Conservation (phyloP, 352 stramenopile species). For the Phytophthora lateralis region DNA sequence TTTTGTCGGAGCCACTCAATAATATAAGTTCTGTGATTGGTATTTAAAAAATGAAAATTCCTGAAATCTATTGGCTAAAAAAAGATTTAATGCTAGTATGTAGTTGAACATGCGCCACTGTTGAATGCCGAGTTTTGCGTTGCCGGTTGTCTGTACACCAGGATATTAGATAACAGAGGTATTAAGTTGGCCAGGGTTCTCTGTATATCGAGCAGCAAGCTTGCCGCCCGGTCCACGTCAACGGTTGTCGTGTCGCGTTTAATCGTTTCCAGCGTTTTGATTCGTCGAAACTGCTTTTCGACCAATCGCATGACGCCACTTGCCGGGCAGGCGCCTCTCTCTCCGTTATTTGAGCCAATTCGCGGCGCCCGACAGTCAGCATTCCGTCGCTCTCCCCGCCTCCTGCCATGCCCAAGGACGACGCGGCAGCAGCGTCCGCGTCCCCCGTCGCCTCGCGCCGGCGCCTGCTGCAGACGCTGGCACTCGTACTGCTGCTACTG, state of each 20-base stretch:
- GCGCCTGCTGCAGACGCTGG: conserved; percentile 25
- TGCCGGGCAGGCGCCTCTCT: conserved; percentile 8
- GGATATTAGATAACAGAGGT: too few species aligned
- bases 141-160: too few species aligned
- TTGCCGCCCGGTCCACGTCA: background rate
- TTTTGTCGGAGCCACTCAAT: too few species aligned
- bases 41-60: too few species aligned
- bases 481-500: conserved; percentile 26
- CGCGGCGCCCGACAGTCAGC: conserved; percentile 5
- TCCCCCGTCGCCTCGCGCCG: conserved; percentile 1
- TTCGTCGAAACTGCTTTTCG: conserved; percentile 13
- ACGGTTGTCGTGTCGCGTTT: conserved; percentile 20
- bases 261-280: conserved; percentile 9
- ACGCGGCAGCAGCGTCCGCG: conserved; percentile 4
- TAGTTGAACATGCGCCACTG: too few species aligned
- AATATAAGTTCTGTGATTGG: too few species aligned
- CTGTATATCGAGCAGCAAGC: too few species aligned
- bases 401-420: conserved; percentile 28
- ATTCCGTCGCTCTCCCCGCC: conserved; percentile 37
- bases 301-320: conserved; percentile 19
- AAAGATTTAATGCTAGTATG: too few species aligned
- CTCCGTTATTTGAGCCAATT: conserved; percentile 8
- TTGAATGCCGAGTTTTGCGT: too few species aligned
- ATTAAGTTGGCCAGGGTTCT: too few species aligned
- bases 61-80: too few species aligned